These are phyloP conservation scores for Penicillium paxilli DNA, from an alignment of 495 filamentous ascomycete species.

Conservation along the genomic window DNA sequence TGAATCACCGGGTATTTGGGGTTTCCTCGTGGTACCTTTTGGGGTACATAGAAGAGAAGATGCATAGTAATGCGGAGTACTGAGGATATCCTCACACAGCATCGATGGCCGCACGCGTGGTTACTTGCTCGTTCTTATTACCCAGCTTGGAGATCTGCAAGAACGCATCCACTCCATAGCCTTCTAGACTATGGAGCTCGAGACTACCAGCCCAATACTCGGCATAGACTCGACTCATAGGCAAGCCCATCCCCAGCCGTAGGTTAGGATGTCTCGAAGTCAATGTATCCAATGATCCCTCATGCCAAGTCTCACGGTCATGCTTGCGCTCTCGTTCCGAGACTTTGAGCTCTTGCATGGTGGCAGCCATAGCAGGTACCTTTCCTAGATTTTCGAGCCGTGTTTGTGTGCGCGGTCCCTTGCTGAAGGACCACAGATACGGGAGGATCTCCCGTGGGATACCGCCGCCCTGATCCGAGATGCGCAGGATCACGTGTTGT, in stretches of 20 bases:
- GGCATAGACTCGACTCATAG: slow-evolving; percentile 91
- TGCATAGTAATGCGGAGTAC: no score
- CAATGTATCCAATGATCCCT: slow-evolving; percentile 72
- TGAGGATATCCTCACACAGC: slow-evolving; percentile 73
- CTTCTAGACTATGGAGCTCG: slow-evolving; percentile 90
- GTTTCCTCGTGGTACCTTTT: no score
- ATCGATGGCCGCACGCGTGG: slow-evolving; percentile 84
- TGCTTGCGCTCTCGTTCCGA: slow-evolving; percentile 24
- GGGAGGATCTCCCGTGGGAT: slow-evolving; percentile 83
- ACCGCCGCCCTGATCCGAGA: slow-evolving; percentile 93
- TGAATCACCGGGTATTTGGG: no score
- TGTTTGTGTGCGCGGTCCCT: slow-evolving; percentile 72
- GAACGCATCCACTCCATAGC: slow-evolving; percentile 97
- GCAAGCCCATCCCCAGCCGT: slow-evolving; percentile 88
- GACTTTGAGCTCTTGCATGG: slow-evolving; percentile 78
- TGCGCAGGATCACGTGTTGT: slow-evolving; percentile 94
- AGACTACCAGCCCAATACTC: slow-evolving; percentile 98
- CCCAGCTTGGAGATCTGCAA: slow-evolving; percentile 95
- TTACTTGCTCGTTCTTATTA: slow-evolving; percentile 97
- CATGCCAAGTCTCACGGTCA: slow-evolving; percentile 38
- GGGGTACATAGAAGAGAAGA: no score
- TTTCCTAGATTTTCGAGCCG: slow-evolving; percentile 78
- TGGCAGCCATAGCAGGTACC: slow-evolving; percentile 92
- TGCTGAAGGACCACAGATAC: slow-evolving; percentile 93
- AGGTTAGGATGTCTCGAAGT: slow-evolving; percentile 83